A percentile compares a stretch with the other conserved stretches of the same genome.
phyloP scores from a whole-genome alignment of 371 early-diverging fungal species.

The Mucor circinelloides region DNA sequence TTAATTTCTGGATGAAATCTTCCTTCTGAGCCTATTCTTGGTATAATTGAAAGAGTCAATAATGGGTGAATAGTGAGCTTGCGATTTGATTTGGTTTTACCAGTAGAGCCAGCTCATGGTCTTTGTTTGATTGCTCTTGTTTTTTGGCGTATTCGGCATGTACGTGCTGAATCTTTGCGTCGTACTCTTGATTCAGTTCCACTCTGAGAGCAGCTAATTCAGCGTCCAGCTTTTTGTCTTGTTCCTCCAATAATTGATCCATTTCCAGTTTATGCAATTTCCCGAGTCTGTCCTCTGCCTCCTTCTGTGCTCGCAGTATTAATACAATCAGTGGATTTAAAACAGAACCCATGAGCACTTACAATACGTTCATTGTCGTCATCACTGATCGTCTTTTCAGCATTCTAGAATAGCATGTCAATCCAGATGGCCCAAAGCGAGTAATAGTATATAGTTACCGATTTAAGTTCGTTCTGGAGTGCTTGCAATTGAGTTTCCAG shows the following conservation, averaged over 20 bases:
- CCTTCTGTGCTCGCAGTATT: constrained; percentile 7
- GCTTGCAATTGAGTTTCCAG: constrained; percentile 6
- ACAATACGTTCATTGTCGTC: not conserved
- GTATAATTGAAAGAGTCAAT: not conserved
- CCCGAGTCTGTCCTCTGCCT: constrained; percentile 5
- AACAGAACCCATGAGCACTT: not conserved
- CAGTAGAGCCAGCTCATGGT: constrained; percentile 1
- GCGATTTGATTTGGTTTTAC: not conserved
- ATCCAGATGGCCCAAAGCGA: not conserved
- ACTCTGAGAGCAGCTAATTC: not conserved
- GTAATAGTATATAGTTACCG: not conserved
- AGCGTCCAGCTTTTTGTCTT: constrained; percentile 11
- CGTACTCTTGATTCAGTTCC: not conserved
- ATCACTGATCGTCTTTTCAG: not conserved
- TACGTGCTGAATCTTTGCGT: not conserved
- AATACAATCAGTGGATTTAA: not conserved
- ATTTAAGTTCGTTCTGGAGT: not conserved
- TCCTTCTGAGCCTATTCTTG: not conserved
- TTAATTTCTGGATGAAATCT: not conserved
- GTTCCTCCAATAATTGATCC: constrained; percentile 2
- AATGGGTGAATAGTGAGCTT: not conserved
- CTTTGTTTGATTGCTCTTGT: constrained; percentile 1
- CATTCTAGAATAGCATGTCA: not conserved
- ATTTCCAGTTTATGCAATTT: constrained; percentile 13
- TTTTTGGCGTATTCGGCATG: not conserved